Conservation (phyloP, 1,284 basidiomycete genomes). For the Golubevia pallescens region DNA sequence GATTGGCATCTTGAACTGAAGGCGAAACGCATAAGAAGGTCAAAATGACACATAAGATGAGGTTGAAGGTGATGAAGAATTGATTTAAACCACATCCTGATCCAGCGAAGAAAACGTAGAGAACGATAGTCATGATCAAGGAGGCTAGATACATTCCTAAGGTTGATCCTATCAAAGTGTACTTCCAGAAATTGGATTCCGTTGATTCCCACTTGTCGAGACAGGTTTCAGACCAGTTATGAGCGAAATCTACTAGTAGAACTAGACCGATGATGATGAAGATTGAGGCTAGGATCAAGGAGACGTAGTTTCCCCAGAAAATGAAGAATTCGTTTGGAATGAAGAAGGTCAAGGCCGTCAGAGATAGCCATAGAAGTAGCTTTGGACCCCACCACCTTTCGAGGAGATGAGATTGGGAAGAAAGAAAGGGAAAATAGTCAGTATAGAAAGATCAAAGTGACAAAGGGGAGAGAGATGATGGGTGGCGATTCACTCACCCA, state of each 20-base stretch:
- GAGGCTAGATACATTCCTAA: constrained; percentile 82
- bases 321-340: constrained; percentile 94
- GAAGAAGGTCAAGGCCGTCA: constrained; percentile 83
- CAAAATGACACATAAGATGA: constrained; percentile 79
- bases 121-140: constrained; percentile 81
- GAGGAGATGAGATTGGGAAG: background rate
- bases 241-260: constrained; percentile 96
- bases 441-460: background rate
- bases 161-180: constrained; percentile 92
- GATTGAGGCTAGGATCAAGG: constrained; percentile 85
- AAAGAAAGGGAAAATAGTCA: constrained; percentile 1
- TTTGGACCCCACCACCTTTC: constrained; percentile 98
- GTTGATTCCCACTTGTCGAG: constrained; percentile 92
- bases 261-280: constrained; percentile 96
- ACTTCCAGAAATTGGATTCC: constrained; percentile 89
- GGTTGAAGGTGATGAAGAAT: constrained; percentile 95
- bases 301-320: constrained; percentile 91
- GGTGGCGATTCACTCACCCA: constrained; percentile 70
- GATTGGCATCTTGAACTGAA: constrained; percentile 87
- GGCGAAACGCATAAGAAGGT: constrained; percentile 86
- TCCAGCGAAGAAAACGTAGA: constrained; percentile 90
- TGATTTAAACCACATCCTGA: constrained; percentile 86
- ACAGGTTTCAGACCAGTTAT: constrained; percentile 96
- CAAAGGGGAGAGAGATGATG: background rate
- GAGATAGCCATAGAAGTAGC: constrained; percentile 80